These are phyloP conservation scores for Globisporangium spiculum DNA, from an alignment of 352 stramenopile genomes.

Conservation along the genomic window DNA sequence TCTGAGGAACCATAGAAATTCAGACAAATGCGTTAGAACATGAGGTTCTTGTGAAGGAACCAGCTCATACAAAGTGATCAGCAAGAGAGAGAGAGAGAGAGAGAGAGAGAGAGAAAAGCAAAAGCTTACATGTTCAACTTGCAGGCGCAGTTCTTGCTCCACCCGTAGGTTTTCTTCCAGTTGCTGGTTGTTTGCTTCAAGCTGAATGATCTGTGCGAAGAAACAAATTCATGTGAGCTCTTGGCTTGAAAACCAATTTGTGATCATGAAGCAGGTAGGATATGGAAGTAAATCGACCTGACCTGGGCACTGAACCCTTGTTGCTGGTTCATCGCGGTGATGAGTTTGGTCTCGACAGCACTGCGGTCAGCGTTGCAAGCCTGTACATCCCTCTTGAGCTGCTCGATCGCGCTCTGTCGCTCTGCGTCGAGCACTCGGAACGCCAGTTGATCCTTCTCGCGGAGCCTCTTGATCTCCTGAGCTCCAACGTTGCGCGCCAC, in stretches of 20 bases:
- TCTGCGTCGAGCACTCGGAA: constrained; percentile 21
- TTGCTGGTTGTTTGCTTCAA: constrained; percentile 22
- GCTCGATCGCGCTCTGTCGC: constrained; percentile 23
- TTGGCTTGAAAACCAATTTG: neutral
- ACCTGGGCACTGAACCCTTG: constrained; percentile 23
- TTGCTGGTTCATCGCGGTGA: constrained; percentile 23
- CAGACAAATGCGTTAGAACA: neutral
- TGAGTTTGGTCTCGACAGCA: constrained; percentile 27
- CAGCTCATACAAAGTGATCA: neutral
- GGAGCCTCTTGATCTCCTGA: constrained; percentile 35
- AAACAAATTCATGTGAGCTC: neutral
- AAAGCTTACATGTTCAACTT: constrained; percentile 8
- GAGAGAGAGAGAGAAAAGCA: neutral
- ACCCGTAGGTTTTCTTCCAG: constrained; percentile 13
- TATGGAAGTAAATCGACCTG: neutral
- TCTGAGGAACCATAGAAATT: neutral
- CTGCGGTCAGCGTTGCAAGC: constrained; percentile 23
- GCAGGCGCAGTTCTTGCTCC: constrained; percentile 8
- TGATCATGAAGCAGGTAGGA: too few relatives aligned
- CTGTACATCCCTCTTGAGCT: constrained; percentile 32
- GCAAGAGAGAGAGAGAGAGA: neutral
- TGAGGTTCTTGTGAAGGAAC: neutral
- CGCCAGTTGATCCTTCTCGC: constrained; percentile 38
- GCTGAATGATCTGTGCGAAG: constrained; percentile 14
- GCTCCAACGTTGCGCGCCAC: constrained; percentile 29